Base-by-base conservation (phyloP, 257 asterid genomes). In the Penstemon barbatus region DNA sequence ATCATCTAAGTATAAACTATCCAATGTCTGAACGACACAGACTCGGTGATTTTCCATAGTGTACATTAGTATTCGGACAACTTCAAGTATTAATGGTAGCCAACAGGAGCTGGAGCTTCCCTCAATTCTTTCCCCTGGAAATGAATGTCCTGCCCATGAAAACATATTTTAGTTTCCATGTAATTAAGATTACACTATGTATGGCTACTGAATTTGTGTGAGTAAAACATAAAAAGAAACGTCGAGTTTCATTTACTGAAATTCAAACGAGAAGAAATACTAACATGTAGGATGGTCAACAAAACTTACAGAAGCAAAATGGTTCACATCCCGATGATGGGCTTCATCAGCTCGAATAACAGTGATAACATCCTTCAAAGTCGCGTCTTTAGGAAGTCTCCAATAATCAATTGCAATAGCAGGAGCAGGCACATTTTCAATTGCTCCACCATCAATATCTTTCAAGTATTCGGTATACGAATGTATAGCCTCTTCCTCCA, bases 261-360 rank as follows among this genome's bases (percentile, higher is more conserved):
- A 25, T 25, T 25, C 33, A 25, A 25, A 25, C 2, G 33, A 25
- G 33, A 25, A 25, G 33, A 25, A 25, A 25, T 25, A 25, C 33
- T 25, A 25, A 25, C 33, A 25, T 25, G 33, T 25, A 25, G 2
- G 33, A 25, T 25, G 2, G 33, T 25, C 33, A 25, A 25, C 33
- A 25, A 25, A 0, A 25, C 33, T 25, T 25, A 25, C 33, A 25
- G 98, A 89, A 66, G 98, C 97, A 78, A 89, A 89, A 82, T 92
- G 98, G 83, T 92, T 92, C 84, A 92, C 98, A 65, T 92, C 98
- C 6, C 97, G 91, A 64, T 92, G 98, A 75, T 92, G 98, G 66
- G 98, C 98, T 79, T 92, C 98, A 73, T 92, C 98, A 42, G 98
- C 97, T 42, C 95, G 89, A 72, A 92, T 83, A 59, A 92, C 97